phyloP scores from a whole-genome alignment of 805 yeast species.

The Saccharomycopsis sp. region DNA sequence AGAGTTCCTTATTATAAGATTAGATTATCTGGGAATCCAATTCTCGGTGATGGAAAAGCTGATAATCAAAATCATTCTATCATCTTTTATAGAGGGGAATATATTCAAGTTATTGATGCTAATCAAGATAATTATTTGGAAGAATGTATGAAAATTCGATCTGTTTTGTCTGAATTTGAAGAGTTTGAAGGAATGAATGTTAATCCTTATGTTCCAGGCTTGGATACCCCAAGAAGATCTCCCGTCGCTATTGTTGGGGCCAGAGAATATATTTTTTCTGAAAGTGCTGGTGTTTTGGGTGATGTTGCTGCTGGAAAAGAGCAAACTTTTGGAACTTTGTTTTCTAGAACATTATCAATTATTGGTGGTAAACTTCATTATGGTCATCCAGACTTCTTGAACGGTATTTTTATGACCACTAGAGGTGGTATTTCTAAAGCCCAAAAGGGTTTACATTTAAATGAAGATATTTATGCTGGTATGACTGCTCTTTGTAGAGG shows the following conservation, averaged over 20 bases:
- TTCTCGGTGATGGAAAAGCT: conserved; percentile 81
- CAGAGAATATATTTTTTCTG: conserved; percentile 79
- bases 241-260: conserved; percentile 86
- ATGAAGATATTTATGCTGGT: conserved; percentile 86
- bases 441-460: conserved; percentile 75
- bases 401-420: conserved; percentile 66
- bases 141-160: conserved; percentile 76
- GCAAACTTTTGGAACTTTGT: conserved; percentile 79
- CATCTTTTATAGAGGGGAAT: conserved; percentile 77
- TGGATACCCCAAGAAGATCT: conserved; percentile 43
- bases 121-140: conserved; percentile 80
- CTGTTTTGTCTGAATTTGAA: conserved; percentile 74
- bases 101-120: conserved; percentile 76
- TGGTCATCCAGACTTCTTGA: conserved; percentile 83
- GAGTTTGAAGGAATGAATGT: conserved; percentile 66
- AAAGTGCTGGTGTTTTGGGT: conserved; percentile 76
- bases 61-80: conserved; percentile 79
- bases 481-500: conserved; percentile 77
- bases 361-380: conserved; percentile 81
- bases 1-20: conserved; percentile 71
- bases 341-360: conserved; percentile 75
- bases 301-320: conserved; percentile 89
- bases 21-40: conserved; percentile 74
- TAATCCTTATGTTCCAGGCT: conserved; percentile 71
- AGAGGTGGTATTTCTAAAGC: conserved; percentile 87